Percentiles rank a stretch among this genome's conserved stretches.
These are phyloP conservation scores for Sedum album DNA, from an alignment of 164 flowering plant species.

Conservation along the genomic window DNA sequence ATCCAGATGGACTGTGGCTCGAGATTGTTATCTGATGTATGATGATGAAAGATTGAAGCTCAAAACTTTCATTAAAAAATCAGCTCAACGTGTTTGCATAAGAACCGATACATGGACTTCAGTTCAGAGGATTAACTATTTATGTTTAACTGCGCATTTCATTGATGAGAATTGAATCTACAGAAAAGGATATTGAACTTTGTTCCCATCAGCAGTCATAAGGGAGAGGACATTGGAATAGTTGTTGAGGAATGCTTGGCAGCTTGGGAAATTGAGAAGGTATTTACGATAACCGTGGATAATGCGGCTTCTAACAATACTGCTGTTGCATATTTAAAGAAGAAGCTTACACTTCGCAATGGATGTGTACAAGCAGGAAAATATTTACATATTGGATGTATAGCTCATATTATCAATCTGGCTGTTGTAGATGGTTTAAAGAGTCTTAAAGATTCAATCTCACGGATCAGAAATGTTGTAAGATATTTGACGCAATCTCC, in stretches of 20 bases:
- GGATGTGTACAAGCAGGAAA: not conserved
- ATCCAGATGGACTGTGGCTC: not conserved
- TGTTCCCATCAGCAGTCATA: not conserved
- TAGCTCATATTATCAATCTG: not conserved
- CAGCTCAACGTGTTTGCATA: not conserved
- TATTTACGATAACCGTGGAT: not conserved
- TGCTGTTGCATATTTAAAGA: not conserved
- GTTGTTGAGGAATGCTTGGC: not conserved
- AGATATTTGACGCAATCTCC: not conserved
- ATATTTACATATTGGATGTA: not conserved
- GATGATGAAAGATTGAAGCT: not conserved
- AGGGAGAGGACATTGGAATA: not conserved
- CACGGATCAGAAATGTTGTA: not conserved
- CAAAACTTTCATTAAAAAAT: not conserved
- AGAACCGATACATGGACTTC: conserved; percentile 6
- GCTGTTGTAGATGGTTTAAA: not conserved
- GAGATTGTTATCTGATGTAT: not conserved
- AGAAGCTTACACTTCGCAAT: not conserved
- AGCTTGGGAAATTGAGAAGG: not conserved
- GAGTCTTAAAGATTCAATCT: not conserved
- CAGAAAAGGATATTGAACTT: conserved; percentile 6
- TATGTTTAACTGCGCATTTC: not conserved
- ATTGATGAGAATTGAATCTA: conserved; percentile 5
- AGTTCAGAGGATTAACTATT: not conserved
- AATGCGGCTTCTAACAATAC: not conserved